A percentile compares a stretch with the other conserved stretches of the same genome.
These are phyloP conservation scores for Hirsutella minnesotensis DNA, from an alignment of 2,329 filamentous ascomycete genomes.

Conservation along the genomic window DNA sequence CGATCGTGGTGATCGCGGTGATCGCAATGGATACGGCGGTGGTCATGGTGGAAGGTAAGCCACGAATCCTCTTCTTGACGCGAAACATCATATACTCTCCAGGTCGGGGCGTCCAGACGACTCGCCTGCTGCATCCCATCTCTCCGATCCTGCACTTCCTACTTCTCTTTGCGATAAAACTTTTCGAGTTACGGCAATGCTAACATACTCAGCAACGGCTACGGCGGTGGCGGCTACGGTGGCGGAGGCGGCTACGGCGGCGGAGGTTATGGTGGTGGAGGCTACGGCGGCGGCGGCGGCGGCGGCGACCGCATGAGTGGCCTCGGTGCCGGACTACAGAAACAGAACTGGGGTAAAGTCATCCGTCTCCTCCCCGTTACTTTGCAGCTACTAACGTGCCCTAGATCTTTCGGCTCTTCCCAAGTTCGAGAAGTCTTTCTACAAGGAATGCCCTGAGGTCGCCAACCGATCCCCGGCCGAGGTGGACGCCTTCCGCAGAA, in stretches of 20 bases:
- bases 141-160: neutral
- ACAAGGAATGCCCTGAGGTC: slow-evolving; percentile 86
- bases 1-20: slow-evolving; percentile 32
- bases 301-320: slow-evolving; percentile 91
- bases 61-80: neutral
- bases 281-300: slow-evolving; percentile 34
- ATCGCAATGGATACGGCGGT: slow-evolving; percentile 18
- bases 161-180: neutral
- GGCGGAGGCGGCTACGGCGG: slow-evolving; percentile 23
- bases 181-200: neutral
- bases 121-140: neutral
- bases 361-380: no score
- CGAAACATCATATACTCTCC: neutral
- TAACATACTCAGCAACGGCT: slow-evolving; percentile 16
- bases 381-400: slow-evolving; percentile 11
- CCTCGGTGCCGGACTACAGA: slow-evolving; percentile 77
- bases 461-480: slow-evolving; percentile 62
- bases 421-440: slow-evolving; percentile 99
- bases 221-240: slow-evolving; percentile 13
- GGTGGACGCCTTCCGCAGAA: slow-evolving; percentile 77
- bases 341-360: slow-evolving; percentile 74
- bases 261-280: slow-evolving; percentile 23
- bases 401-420: slow-evolving; percentile 66
- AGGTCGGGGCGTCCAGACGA: neutral
- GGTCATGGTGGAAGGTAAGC: slow-evolving; percentile 27